Evolutionary conservation across 306 rosid genomes (phyloP), one percentile per base, ranked within the genome.

Genomic region (Styphnolobium japonicum): DNA sequence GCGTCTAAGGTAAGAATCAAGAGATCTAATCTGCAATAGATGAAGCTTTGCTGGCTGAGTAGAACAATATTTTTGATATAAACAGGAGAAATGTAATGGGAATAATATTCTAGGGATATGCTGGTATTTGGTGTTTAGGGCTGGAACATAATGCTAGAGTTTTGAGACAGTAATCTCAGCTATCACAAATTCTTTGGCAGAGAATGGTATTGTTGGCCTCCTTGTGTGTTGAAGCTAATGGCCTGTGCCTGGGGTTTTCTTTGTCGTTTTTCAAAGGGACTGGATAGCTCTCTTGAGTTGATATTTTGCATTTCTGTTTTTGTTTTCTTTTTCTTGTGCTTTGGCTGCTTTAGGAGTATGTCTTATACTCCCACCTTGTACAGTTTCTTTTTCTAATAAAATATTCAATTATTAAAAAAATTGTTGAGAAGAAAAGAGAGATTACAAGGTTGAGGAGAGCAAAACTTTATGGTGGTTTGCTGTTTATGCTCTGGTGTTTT

Each of bases 121-220:
- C 27, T 33, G 76, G 52, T 49, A 31, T 49, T 48, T 71, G 19
- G 23, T 71, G 40, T 34, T 71, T 11, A 10, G 3, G 34, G 31
- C 9, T 14, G 12, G 48, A 52, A 51, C 21, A 31, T 23, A 77
- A 10, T 66, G 75, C 67, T 51, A 3, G 68, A 57, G 43, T 42
- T 56, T 57, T 10, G 40, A 7, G 81, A 64, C 29, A 27, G 19
- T 49, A 0, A 64, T 64, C 51, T 18, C 19, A 62, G 49, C 25
- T 7, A 37, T 31, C 49, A 62, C 27, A 39, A 52, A 7, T 34
- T 63, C 63, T 31, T 62, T 51, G 64, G 10, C 43, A 22, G 22
- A 27, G 56, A 53, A 65, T 65, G 66, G 29, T 77, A 53, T 34
- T 63, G 39, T 76, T 48, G 72, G 80, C 53, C 43, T 76, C 55